phyloP scores from a whole-genome alignment of 805 yeast species.

The Schwanniomyces yamadae region DNA sequence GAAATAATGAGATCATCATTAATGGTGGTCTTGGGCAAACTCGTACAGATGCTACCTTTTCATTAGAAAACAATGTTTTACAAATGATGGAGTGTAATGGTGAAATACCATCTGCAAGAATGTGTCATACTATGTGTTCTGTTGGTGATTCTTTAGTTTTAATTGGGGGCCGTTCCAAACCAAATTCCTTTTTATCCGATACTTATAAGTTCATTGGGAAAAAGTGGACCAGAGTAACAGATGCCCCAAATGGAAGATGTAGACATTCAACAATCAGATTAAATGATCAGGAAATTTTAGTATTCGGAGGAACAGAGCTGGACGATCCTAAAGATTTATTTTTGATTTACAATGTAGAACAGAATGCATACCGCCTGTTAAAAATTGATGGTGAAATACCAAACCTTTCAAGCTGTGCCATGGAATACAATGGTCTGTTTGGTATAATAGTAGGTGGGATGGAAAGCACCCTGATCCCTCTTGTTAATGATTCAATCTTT shows the following conservation, averaged over 20 bases:
- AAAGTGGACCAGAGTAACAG: constrained; percentile 40
- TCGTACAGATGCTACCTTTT: constrained; percentile 15
- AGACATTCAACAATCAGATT: constrained; percentile 47
- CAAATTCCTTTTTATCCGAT: constrained; percentile 43
- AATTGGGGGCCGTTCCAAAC: constrained; percentile 69
- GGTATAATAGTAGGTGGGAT: constrained; percentile 56
- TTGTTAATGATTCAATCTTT: constrained; percentile 33
- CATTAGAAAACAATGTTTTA: constrained; percentile 17
- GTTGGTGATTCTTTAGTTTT: constrained; percentile 34
- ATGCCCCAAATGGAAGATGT: constrained; percentile 46
- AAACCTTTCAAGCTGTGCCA: constrained; percentile 33
- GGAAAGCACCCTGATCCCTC: constrained; percentile 22
- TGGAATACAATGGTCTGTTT: constrained; percentile 25
- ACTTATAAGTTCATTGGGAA: constrained; percentile 20
- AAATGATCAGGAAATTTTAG: constrained; percentile 30
- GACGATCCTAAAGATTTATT: constrained; percentile 11
- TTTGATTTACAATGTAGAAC: constrained; percentile 17
- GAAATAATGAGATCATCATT: constrained; percentile 21
- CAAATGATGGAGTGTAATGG: constrained; percentile 17
- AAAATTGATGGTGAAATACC: constrained; percentile 19
- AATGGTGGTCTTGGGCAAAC: constrained; percentile 44
- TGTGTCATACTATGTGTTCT: constrained; percentile 55
- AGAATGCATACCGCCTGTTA: constrained; percentile 10
- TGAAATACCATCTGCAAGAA: constrained; percentile 46
- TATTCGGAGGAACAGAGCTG: constrained; percentile 50